Percentiles rank a stretch among this genome's conserved stretches.
Conservation (phyloP, 176 grass and related monocot species). For the Oryza officinalis region DNA sequence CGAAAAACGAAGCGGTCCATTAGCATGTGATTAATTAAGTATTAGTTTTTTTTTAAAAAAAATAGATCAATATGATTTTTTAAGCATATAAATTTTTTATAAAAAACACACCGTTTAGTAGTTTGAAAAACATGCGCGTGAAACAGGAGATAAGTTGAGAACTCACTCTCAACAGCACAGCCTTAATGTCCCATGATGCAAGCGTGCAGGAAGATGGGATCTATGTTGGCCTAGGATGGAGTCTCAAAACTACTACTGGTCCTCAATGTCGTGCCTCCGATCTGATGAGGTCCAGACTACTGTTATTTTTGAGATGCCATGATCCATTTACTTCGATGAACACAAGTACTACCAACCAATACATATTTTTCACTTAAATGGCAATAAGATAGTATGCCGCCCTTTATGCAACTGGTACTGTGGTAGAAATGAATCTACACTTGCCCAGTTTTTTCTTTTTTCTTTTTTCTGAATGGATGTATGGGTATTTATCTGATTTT, state of each 20-base stretch:
- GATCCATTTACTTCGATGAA: neutral
- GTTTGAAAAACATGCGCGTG: too few relatives aligned
- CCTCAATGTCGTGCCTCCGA: neutral
- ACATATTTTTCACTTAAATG: neutral
- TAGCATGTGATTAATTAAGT: too few relatives aligned
- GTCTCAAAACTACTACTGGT: neutral
- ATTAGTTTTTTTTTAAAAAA: too few relatives aligned
- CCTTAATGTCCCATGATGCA: neutral
- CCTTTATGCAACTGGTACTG: neutral
- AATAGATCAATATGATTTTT: too few relatives aligned
- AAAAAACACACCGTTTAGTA: too few relatives aligned
- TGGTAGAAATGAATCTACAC: neutral
- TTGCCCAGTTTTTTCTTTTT: too few relatives aligned
- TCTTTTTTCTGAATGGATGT: too few relatives aligned
- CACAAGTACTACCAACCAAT: neutral
- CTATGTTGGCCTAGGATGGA: neutral
- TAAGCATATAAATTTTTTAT: too few relatives aligned
- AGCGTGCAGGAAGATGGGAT: neutral
- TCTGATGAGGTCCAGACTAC: neutral
- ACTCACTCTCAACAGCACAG: too few relatives aligned
- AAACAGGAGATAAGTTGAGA: too few relatives aligned
- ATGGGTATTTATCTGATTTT: too few relatives aligned
- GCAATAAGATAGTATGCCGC: neutral
- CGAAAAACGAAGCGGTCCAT: too few relatives aligned
- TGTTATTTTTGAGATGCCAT: neutral